phyloP scores from a whole-genome alignment of 164 flowering plant species.

The Santalum album region DNA sequence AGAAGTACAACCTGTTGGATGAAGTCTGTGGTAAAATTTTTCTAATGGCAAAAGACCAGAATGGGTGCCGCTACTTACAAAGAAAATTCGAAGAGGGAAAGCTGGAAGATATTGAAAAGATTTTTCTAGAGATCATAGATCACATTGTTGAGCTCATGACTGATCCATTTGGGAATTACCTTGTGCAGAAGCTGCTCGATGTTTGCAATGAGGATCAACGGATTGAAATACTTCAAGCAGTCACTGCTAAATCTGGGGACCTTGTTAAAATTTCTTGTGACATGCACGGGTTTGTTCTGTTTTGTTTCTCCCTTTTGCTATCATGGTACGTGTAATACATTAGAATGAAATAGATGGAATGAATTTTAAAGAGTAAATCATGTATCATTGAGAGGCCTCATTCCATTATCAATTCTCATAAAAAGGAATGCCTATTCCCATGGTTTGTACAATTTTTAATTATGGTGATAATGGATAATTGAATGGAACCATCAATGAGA shows the following conservation, averaged over 20 bases:
- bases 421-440: too few relatives aligned
- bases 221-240: constrained; percentile 34
- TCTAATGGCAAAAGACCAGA: constrained; percentile 57
- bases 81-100: constrained; percentile 46
- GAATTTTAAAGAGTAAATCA: too few relatives aligned
- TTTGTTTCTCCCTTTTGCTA: too few relatives aligned
- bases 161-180: constrained; percentile 75
- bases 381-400: too few relatives aligned
- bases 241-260: constrained; percentile 43
- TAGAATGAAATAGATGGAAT: too few relatives aligned
- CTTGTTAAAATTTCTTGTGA: constrained; percentile 46
- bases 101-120: constrained; percentile 38
- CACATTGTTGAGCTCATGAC: constrained; percentile 66
- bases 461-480: too few relatives aligned
- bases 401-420: too few relatives aligned
- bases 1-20: constrained; percentile 39
- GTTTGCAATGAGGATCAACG: constrained; percentile 56
- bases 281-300: constrained; percentile 52
- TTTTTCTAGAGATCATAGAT: constrained; percentile 50
- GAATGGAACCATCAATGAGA: too few relatives aligned
- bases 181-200: constrained; percentile 69
- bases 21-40: constrained; percentile 43
- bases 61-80: constrained; percentile 72
- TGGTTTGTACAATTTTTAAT: too few relatives aligned
- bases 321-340: too few relatives aligned